These are phyloP conservation scores for Pyrrhoderma noxium DNA, from an alignment of 1,284 basidiomycete genomes.

Conservation along the genomic window DNA sequence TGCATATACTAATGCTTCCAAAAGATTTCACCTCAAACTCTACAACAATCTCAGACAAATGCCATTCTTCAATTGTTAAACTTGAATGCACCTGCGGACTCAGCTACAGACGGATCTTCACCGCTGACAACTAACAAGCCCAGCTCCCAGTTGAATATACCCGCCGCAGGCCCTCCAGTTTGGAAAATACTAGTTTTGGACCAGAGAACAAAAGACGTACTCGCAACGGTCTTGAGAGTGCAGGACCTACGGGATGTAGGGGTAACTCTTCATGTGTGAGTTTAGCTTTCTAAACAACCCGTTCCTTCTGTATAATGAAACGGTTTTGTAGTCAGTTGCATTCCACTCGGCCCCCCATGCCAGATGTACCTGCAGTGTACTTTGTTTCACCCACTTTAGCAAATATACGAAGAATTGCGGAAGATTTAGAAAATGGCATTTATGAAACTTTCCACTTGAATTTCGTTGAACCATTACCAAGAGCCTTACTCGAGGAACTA, in stretches of 20 bases:
- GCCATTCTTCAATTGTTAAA: slow-evolving; percentile 63
- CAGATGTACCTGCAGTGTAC: slow-evolving; percentile 96
- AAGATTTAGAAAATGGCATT: slow-evolving; percentile 79
- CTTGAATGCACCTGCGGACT: slow-evolving; percentile 45
- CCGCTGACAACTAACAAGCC: slow-evolving; percentile 36
- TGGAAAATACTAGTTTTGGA: slow-evolving; percentile 98
- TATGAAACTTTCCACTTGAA: slow-evolving; percentile 95
- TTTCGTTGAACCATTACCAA: slow-evolving; percentile 87
- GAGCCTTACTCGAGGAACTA: slow-evolving; percentile 88
- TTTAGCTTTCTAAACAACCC: slow-evolving; percentile 21
- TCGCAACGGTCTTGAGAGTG: slow-evolving; percentile 91
- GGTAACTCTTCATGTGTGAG: slow-evolving; percentile 93
- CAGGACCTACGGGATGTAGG: slow-evolving; percentile 96
- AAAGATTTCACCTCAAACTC: slow-evolving; percentile 19
- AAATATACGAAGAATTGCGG: slow-evolving; percentile 85
- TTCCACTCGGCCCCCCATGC: slow-evolving; percentile 79
- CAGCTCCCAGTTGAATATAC: slow-evolving; percentile 37
- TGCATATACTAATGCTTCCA: too few relatives aligned
- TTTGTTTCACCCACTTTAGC: slow-evolving; percentile 87
- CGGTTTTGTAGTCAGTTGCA: slow-evolving; percentile 72
- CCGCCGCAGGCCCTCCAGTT: slow-evolving; percentile 63
- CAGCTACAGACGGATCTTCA: slow-evolving; percentile 3
- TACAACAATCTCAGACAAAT: slow-evolving; percentile 75
- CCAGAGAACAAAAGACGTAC: slow-evolving; percentile 91
- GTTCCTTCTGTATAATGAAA: slow-evolving; percentile 12